phyloP scores from a whole-genome alignment of 2,329 filamentous ascomycete species.

The Fusarium sterilihyphosum region DNA sequence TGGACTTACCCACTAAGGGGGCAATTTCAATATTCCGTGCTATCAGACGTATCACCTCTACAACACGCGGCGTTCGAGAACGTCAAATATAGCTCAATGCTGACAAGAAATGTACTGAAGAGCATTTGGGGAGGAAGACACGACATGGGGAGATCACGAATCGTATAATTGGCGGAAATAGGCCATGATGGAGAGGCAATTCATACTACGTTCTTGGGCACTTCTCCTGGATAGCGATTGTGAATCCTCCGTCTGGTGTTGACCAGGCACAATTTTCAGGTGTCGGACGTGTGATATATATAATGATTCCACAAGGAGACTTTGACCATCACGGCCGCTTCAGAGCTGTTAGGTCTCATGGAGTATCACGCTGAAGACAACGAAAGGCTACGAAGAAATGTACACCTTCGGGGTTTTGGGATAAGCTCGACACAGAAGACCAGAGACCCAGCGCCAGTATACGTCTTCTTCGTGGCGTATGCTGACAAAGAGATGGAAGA shows the following conservation, averaged over 20 bases:
- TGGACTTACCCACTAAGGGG: too few relatives aligned
- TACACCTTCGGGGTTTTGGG: too few relatives aligned
- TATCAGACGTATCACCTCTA: too few relatives aligned
- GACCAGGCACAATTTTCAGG: background rate
- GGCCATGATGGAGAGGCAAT: too few relatives aligned
- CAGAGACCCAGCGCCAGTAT: background rate
- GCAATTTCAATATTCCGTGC: too few relatives aligned
- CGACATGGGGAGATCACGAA: background rate
- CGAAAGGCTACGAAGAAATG: background rate
- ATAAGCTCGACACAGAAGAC: background rate
- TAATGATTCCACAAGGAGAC: background rate
- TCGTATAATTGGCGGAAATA: background rate
- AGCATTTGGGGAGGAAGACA: background rate
- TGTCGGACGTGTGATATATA: background rate
- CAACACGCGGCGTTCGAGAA: too few relatives aligned
- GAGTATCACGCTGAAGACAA: background rate
- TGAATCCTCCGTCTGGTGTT: background rate
- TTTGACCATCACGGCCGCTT: background rate
- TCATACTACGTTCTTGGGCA: background rate
- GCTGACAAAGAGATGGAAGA: rapidly evolving
- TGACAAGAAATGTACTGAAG: background rate
- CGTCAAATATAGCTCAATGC: background rate
- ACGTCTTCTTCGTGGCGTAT: background rate
- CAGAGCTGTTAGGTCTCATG: background rate
- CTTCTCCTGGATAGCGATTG: rapidly evolving